Conservation (phyloP, 495 filamentous ascomycete species). For the Lophiotrema nucula region DNA sequence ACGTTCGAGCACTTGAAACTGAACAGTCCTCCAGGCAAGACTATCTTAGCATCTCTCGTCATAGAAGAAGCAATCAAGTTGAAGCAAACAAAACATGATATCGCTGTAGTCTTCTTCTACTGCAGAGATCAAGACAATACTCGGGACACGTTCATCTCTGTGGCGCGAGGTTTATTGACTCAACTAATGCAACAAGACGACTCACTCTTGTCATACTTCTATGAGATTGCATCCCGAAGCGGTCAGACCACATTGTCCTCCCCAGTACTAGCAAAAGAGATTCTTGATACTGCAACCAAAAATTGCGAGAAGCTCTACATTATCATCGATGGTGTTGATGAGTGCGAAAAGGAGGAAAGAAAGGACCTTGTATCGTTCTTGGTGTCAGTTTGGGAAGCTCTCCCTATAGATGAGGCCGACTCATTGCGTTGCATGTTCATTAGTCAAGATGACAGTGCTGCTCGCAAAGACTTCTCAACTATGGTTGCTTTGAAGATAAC, state of each 20-base stretch:
- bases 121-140: conserved; percentile 21
- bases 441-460: background rate
- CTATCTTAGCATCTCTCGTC: conserved; percentile 29
- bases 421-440: conserved; percentile 32
- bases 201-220: conserved; percentile 8
- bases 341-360: conserved; percentile 14
- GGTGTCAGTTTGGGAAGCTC: conserved; percentile 16
- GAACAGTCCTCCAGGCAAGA: conserved; percentile 23
- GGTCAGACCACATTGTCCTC: conserved; percentile 10
- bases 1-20: background rate
- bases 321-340: conserved; percentile 25
- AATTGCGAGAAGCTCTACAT: conserved; percentile 3
- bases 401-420: conserved; percentile 35
- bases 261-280: background rate
- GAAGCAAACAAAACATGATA: background rate
- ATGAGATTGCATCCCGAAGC: conserved; percentile 13
- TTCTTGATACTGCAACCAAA: conserved; percentile 8
- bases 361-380: conserved; percentile 6
- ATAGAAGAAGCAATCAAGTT: conserved; percentile 15
- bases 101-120: conserved; percentile 19
- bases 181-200: conserved; percentile 17
- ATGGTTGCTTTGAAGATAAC: background rate
- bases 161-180: conserved; percentile 11
- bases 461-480: background rate
- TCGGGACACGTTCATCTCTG: conserved; percentile 12